Base-by-base conservation (phyloP, 2,329 filamentous ascomycete genomes). In the Pyrenochaeta sp. region DNA sequence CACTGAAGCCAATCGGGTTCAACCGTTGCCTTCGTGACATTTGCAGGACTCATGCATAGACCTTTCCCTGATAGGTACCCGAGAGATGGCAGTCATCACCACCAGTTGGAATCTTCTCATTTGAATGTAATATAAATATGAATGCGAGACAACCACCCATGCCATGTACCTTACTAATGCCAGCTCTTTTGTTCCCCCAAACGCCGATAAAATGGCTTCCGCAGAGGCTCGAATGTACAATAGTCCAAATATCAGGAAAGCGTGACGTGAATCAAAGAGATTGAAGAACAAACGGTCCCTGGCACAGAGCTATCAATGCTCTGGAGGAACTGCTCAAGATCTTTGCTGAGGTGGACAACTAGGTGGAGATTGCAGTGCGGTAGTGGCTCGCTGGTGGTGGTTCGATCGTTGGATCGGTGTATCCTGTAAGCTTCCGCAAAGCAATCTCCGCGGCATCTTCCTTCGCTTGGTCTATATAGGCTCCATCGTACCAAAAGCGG, bases 401-500 rank as follows among this genome's bases (percentile, higher is more conserved):
- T 24, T 68, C 56, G 15, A 58, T 43, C 5, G 55, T 56, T 5
- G 56, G 56, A 24, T 68, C 65, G 6, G 54, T 50, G 24, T 57
- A 67, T 8, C 67, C 66, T 22, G 68, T 72, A 36, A 74, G 54
- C 3, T 59, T 32, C 27, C 67, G 58, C n/a, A 73, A 50, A 6
- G 72, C 74, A 2, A 73, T 61, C 45, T 78, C 75, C 5, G 75
- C 74, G 48, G 73, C 72, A 50, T 78, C 76, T 50, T 78, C 74
- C 42, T 72, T 71, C 7, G 76, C 74, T 54, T 77, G 72, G 12
- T 68, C 66, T 19, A 73, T 59, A 45, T 70, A 73, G 13, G 59
- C 56, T 7, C 73, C 73, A 52, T 78, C 74, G 60, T 78, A 78
- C 72, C 72, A 78, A 58, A 72, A 78, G n/a, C 69, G 67, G 4